Evolutionary conservation across 2,329 filamentous ascomycete species (phyloP), one percentile per base, ranked within the genome.

Genomic region (Microdochium nivale): DNA sequence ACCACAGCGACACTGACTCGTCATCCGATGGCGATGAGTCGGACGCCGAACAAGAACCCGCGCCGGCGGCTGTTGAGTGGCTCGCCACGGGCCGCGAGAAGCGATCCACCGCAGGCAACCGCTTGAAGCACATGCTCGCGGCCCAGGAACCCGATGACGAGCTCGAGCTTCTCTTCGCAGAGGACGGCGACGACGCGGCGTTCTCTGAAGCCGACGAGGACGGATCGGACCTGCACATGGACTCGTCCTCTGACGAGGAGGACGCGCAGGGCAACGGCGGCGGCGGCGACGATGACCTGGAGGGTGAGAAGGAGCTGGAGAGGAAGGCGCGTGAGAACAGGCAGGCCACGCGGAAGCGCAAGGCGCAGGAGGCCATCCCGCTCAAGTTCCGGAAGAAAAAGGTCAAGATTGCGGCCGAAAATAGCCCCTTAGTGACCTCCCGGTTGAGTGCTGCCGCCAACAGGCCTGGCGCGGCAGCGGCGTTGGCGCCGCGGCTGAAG

Each of bases 251-350:
- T 0, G 87, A 89, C 56, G 87, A 90, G 47, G 89, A 94, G 48
- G 89, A 95, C 54, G 86, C 90, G 53, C 83, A 81, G 67, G n/a
- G 27, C 5, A 75, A 83, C 49, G 76, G 86, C 53, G 68, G 64
- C 25, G 75, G 83, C 49, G 76, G 86, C 53, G 68, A 64, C 25
- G 78, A 94, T 58, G 89, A 95, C 43, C 67, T 94, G 3, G 88
- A 89, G 52, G 94, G 94, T 32, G 94, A 99, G 70, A 87, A 85
- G 61, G 90, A 95, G 68, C 68, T 99, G 51, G 84, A 94, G 69
- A 85, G 81, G 56, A 81, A 87, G 59, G 89, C 86, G 53, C 84
- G 83, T 58, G 82, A 80, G 53, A 86, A 86, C 60, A 80, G 75
- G 60, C 69, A 77, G 53, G 81, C 79, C 2, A 88, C 76, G 49